Conservation (phyloP, 106 monocot species). For the Acorus calamus region DNA sequence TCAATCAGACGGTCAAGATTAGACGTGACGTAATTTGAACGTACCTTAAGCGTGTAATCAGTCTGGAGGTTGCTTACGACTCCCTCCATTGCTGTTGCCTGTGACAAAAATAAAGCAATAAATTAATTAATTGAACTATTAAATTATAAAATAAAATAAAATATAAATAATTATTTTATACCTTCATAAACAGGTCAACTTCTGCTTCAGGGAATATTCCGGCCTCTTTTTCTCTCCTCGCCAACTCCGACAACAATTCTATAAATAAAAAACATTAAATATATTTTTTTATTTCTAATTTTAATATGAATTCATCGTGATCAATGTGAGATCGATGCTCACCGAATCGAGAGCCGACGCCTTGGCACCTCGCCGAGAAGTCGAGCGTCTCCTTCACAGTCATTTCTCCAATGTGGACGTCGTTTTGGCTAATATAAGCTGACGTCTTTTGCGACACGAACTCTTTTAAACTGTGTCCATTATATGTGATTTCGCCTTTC, state of each 20-base stretch:
- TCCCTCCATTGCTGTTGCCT: constrained; percentile 56
- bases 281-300: neutral
- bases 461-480: constrained; percentile 46
- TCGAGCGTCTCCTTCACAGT: constrained; percentile 68
- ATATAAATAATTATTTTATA: constrained; percentile 12
- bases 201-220: constrained; percentile 67
- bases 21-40: neutral
- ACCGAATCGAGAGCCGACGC: constrained; percentile 53
- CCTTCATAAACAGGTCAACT: constrained; percentile 86
- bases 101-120: neutral
- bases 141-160: neutral
- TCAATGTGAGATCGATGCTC: neutral
- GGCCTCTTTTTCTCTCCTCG: constrained; percentile 44
- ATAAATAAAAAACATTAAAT: neutral
- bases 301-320: neutral
- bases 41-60: constrained; percentile 65
- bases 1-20: too few species aligned
- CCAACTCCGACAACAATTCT: constrained; percentile 55
- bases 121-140: neutral
- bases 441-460: constrained; percentile 76
- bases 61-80: constrained; percentile 45
- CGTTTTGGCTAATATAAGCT: constrained; percentile 71
- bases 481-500: constrained; percentile 52
- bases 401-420: constrained; percentile 61
- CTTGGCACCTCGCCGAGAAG: constrained; percentile 71